phyloP scores from a whole-genome alignment of 148 eudicot species.

The Fagopyrum tataricum region DNA sequence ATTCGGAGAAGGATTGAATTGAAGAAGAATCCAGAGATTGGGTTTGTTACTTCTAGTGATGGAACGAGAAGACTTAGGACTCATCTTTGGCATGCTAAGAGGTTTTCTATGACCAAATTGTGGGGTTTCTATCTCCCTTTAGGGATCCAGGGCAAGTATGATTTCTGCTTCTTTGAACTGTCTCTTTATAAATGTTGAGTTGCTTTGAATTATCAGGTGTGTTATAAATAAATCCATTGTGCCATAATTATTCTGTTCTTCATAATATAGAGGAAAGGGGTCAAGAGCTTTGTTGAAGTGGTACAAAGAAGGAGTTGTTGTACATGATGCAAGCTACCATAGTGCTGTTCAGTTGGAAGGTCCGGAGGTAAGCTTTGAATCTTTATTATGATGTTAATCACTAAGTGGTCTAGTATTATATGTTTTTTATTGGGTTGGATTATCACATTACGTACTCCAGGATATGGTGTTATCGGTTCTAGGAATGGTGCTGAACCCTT shows the following conservation, averaged over 20 bases:
- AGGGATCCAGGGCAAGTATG: constrained; percentile 74
- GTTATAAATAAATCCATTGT: neutral
- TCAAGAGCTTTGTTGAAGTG: constrained; percentile 83
- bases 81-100: constrained; percentile 88
- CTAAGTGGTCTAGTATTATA: neutral
- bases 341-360: constrained; percentile 68
- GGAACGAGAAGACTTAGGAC: constrained; percentile 83
- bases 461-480: constrained; percentile 46
- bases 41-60: constrained; percentile 53
- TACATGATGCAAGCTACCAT: constrained; percentile 83
- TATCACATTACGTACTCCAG: constrained; percentile 23
- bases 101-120: constrained; percentile 58
- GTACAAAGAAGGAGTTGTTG: constrained; percentile 55
- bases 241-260: constrained; percentile 2
- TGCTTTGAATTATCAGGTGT: neutral
- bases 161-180: neutral
- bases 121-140: constrained; percentile 85
- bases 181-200: too few relatives aligned
- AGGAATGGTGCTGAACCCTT: constrained; percentile 38
- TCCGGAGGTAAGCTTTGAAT: constrained; percentile 55
- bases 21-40: constrained; percentile 43
- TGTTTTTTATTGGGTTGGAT: neutral
- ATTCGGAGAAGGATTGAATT: constrained; percentile 63
- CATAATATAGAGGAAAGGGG: constrained; percentile 63
- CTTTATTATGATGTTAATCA: neutral